Percentiles rank a stretch among this genome's conserved stretches.
These are phyloP conservation scores for Acanthamoeba pearcei DNA, from an alignment of 208 protist species.

Conservation along the genomic window DNA sequence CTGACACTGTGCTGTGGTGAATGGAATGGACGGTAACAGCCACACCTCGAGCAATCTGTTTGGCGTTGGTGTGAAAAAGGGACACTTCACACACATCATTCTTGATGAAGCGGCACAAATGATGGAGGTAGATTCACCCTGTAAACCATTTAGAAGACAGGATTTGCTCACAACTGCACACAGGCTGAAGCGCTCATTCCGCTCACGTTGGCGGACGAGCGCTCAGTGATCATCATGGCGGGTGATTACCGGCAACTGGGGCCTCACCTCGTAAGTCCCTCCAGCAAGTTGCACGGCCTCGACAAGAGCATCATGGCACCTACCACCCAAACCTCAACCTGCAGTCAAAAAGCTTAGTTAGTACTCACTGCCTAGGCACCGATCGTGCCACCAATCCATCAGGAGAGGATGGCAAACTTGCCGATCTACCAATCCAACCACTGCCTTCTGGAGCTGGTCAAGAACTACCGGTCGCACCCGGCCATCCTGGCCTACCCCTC, in stretches of 20 bases:
- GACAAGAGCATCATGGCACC: slow-evolving; percentile 14
- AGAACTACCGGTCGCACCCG: slow-evolving; percentile 39
- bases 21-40: neutral
- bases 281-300: neutral
- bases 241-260: neutral
- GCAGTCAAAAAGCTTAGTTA: too few relatives aligned
- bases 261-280: neutral
- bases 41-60: neutral
- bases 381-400: neutral
- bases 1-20: neutral
- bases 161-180: neutral
- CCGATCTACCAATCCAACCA: neutral
- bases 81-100: slow-evolving; percentile 4
- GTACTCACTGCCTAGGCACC: neutral
- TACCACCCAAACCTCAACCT: neutral
- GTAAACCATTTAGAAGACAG: neutral
- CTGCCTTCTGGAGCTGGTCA: neutral
- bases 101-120: slow-evolving; percentile 26
- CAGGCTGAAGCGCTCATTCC: neutral
- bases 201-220: neutral
- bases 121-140: neutral
- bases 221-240: neutral
- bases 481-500: neutral
- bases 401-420: slow-evolving; percentile 13
- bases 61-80: neutral